Percentiles rank a stretch among this genome's conserved stretches.
Evolutionary conservation across 1,139 yeast species (phyloP).

Genomic region (Petasospora rhodanensis): DNA sequence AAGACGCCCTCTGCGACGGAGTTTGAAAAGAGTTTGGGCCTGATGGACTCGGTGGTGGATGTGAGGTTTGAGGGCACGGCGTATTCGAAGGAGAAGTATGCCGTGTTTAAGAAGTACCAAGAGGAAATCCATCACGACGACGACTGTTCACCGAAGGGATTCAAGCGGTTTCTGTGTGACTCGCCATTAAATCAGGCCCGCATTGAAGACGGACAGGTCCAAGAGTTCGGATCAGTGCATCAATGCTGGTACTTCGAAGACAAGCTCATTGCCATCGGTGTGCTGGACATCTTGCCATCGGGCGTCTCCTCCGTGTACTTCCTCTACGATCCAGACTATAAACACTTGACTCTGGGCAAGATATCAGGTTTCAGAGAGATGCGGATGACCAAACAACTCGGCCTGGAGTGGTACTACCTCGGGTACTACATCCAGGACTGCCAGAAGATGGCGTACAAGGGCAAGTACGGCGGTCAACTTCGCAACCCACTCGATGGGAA

Average conservation of each 20-base stretch:
- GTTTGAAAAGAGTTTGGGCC: slow-evolving; percentile 28
- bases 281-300: slow-evolving; percentile 70
- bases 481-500: slow-evolving; percentile 40
- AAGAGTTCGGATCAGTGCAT: slow-evolving; percentile 53
- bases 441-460: slow-evolving; percentile 78
- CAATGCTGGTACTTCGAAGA: slow-evolving; percentile 70
- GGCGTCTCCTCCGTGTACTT: slow-evolving; percentile 83
- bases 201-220: slow-evolving; percentile 23
- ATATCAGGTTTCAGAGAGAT: slow-evolving; percentile 73
- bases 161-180: slow-evolving; percentile 63
- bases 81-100: slow-evolving; percentile 57
- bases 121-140: slow-evolving; percentile 60
- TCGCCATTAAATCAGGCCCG: slow-evolving; percentile 48
- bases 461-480: slow-evolving; percentile 69
- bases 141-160: slow-evolving; percentile 43
- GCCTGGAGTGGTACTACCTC: slow-evolving; percentile 54
- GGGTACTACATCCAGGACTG: slow-evolving; percentile 81
- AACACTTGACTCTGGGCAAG: slow-evolving; percentile 70
- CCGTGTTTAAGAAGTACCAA: slow-evolving; percentile 68
- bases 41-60: slow-evolving; percentile 30
- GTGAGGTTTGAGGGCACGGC: slow-evolving; percentile 51
- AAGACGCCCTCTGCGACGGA: slow-evolving; percentile 26
- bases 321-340: slow-evolving; percentile 82
- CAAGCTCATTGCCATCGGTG: slow-evolving; percentile 68
- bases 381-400: slow-evolving; percentile 35